A percentile compares a stretch with the other conserved stretches of the same genome.
These are phyloP conservation scores for Rhodomyrtus psidioides DNA, from an alignment of 441 rosid species.

Conservation along the genomic window DNA sequence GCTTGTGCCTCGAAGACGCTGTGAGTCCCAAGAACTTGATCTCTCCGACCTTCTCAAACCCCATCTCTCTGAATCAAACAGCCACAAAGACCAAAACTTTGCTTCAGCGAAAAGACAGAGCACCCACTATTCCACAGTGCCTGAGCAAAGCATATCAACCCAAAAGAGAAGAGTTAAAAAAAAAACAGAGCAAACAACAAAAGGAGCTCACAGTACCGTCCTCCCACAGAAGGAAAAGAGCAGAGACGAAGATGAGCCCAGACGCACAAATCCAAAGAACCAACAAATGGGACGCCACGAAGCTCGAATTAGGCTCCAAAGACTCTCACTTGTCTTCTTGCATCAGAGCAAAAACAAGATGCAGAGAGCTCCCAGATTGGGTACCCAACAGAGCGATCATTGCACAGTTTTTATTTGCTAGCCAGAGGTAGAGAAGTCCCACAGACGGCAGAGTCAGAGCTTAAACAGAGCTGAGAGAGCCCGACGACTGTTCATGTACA, in stretches of 20 bases:
- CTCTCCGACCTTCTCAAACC: conserved; percentile 37
- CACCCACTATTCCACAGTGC: background rate
- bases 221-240: background rate
- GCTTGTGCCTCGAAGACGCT: conserved; percentile 43
- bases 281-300: background rate
- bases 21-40: conserved; percentile 40
- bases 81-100: conserved; percentile 3
- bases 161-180: background rate
- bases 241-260: background rate
- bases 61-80: conserved; percentile 24
- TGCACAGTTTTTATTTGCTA: background rate
- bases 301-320: background rate
- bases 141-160: background rate
- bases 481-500: background rate
- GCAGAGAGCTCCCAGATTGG: background rate
- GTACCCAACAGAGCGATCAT: background rate
- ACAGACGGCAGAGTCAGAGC: background rate
- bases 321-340: background rate
- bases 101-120: conserved; percentile 12
- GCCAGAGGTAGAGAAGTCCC: background rate
- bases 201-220: background rate
- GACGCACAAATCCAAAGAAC: background rate
- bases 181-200: background rate
- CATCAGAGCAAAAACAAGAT: background rate
- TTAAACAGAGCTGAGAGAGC: background rate